phyloP scores from a whole-genome alignment of 352 stramenopile genomes.

The Phytophthora pini region DNA sequence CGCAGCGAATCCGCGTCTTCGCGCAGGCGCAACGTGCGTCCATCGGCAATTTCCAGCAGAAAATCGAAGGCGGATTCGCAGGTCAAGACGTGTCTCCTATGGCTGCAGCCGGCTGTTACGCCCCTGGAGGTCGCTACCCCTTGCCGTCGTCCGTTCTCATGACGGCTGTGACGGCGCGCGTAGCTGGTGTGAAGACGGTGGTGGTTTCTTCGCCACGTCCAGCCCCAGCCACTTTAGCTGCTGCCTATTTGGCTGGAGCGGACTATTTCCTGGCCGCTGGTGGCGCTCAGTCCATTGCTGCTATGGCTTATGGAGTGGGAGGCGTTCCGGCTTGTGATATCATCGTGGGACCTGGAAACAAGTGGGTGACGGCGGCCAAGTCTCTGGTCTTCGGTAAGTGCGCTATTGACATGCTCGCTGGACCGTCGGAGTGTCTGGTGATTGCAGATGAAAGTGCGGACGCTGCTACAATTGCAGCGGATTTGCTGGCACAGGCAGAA shows the following conservation, averaged over 20 bases:
- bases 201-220: constrained; percentile 95
- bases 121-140: constrained; percentile 96
- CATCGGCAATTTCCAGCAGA: constrained; percentile 93
- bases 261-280: constrained; percentile 89
- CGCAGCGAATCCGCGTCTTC: constrained; percentile 92
- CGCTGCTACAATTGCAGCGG: constrained; percentile 71
- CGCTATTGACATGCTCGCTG: constrained; percentile 99
- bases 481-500: constrained; percentile 91
- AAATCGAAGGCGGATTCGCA: constrained; percentile 95
- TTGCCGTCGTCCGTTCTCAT: constrained; percentile 98
- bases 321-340: constrained; percentile 95
- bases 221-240: constrained; percentile 93
- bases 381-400: constrained; percentile 96
- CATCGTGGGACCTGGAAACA: constrained; percentile 98
- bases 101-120: constrained; percentile 95
- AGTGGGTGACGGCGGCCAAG: constrained; percentile 99
- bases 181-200: constrained; percentile 94
- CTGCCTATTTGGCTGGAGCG: constrained; percentile 93
- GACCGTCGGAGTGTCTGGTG: constrained; percentile 98
- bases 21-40: constrained; percentile 93
- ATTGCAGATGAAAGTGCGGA: constrained; percentile 94
- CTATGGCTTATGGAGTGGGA: constrained; percentile 96
- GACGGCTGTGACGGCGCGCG: constrained; percentile 95
- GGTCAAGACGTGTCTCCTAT: constrained; percentile 92
- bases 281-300: constrained; percentile 91